Conservation (phyloP, 352 stramenopile genomes). For the Pythium pyrilobum region DNA sequence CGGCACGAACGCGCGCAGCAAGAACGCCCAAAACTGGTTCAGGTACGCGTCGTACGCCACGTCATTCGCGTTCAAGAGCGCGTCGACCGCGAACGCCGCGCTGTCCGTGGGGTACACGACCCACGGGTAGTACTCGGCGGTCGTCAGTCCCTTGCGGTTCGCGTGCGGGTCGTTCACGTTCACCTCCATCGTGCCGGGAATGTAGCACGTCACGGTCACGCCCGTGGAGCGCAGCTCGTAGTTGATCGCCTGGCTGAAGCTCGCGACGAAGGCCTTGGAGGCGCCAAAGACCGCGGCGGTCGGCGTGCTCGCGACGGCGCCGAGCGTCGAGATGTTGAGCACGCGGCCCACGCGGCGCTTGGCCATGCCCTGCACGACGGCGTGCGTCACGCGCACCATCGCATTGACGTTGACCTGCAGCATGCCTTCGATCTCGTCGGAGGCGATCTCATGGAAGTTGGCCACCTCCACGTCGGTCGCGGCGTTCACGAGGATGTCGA, state of each 20-base stretch:
- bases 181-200: slow-evolving; percentile 55
- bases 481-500: slow-evolving; percentile 88
- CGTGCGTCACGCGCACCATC: slow-evolving; percentile 42
- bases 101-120: slow-evolving; percentile 35
- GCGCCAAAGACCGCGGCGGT: slow-evolving; percentile 68
- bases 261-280: slow-evolving; percentile 73
- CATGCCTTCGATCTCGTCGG: slow-evolving; percentile 46
- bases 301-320: slow-evolving; percentile 42
- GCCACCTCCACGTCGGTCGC: slow-evolving; percentile 38
- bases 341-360: slow-evolving; percentile 57
- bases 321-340: slow-evolving; percentile 77
- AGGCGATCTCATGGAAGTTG: slow-evolving; percentile 36
- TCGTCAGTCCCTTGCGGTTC: slow-evolving; percentile 39
- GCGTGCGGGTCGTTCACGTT: slow-evolving; percentile 47
- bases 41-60: slow-evolving; percentile 47
- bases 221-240: slow-evolving; percentile 73
- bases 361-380: slow-evolving; percentile 65
- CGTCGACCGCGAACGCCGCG: slow-evolving; percentile 37
- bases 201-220: slow-evolving; percentile 80
- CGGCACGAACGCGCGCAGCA: slow-evolving; percentile 30
- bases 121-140: slow-evolving; percentile 28
- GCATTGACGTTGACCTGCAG: slow-evolving; percentile 68
- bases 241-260: slow-evolving; percentile 66
- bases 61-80: slow-evolving; percentile 48
- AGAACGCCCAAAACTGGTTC: slow-evolving; percentile 28